Conservation (phyloP, 768 basidiomycete species). For the Cyclocybe cylindracea region DNA sequence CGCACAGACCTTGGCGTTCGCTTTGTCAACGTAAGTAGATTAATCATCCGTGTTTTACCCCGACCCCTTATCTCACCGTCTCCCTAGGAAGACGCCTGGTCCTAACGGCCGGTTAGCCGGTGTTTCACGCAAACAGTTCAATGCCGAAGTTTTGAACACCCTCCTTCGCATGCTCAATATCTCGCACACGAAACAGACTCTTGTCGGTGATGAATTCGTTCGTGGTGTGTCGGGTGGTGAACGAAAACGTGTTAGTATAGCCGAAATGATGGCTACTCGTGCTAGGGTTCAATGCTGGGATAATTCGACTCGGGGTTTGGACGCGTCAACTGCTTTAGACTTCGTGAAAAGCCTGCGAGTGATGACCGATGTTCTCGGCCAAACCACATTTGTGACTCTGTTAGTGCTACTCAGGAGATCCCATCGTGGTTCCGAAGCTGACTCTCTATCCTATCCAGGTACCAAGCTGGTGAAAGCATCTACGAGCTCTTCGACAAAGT, state of each 20-base stretch:
- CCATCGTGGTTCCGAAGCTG: background rate
- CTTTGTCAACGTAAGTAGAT: slow-evolving; percentile 54
- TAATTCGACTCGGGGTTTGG: slow-evolving; percentile 79
- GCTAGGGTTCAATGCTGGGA: slow-evolving; percentile 85
- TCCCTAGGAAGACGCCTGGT: slow-evolving; percentile 63
- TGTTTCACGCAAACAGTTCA: slow-evolving; percentile 59
- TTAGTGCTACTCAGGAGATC: slow-evolving; percentile 20
- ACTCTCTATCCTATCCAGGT: slow-evolving; percentile 34
- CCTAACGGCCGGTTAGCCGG: slow-evolving; percentile 72
- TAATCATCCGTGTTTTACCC: background rate
- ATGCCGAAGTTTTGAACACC: slow-evolving; percentile 56
- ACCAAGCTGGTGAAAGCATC: slow-evolving; percentile 82
- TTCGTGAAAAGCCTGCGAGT: slow-evolving; percentile 78
- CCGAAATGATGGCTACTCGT: slow-evolving; percentile 84
- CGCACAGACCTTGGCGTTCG: slow-evolving; percentile 73
- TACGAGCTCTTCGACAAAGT: slow-evolving; percentile 87
- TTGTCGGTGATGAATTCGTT: slow-evolving; percentile 87
- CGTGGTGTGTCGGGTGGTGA: slow-evolving; percentile 82
- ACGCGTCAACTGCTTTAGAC: slow-evolving; percentile 88
- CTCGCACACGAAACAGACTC: slow-evolving; percentile 73
- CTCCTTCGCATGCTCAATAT: slow-evolving; percentile 83
- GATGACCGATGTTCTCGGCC: slow-evolving; percentile 81
- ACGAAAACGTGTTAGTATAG: slow-evolving; percentile 78
- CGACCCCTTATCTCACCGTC: background rate
- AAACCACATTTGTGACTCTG: slow-evolving; percentile 80